A percentile compares a stretch with the other conserved stretches of the same genome.
Conservation (phyloP, 2,329 filamentous ascomycete species). For the Arthrobotrys megalospora region DNA sequence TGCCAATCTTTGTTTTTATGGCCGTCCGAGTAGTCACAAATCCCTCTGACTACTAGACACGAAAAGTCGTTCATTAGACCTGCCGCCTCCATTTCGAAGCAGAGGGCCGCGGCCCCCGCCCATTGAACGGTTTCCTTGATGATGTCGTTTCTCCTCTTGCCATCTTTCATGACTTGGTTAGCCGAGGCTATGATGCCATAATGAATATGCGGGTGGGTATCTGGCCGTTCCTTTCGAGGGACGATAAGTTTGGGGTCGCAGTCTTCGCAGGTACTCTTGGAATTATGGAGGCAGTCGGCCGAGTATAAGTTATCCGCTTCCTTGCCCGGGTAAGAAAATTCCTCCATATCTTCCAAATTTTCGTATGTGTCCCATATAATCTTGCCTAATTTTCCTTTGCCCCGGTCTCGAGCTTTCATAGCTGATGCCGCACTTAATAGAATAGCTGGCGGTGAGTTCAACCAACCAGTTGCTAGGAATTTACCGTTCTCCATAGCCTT, state of each 20-base stretch:
- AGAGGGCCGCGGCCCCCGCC: constrained; percentile 16
- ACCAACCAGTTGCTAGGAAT: not conserved
- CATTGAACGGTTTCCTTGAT: not conserved
- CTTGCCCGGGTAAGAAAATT: not conserved
- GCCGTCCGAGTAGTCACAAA: constrained; percentile 33
- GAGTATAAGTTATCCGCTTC: not conserved
- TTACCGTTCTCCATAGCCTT: constrained; percentile 12
- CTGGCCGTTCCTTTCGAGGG: not conserved
- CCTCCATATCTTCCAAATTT: not conserved
- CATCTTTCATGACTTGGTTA: constrained; percentile 34
- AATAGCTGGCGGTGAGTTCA: constrained; percentile 3
- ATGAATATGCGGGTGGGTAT: constrained; percentile 18
- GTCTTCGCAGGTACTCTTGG: not conserved
- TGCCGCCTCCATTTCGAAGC: constrained; percentile 45
- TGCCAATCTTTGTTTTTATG: constrained; percentile 30
- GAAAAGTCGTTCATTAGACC: constrained; percentile 4
- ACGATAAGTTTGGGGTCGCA: not conserved
- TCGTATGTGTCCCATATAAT: not conserved
- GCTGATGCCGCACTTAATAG: not conserved
- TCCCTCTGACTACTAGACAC: constrained; percentile 17
- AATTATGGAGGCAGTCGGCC: not conserved
- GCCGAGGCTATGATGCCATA: constrained; percentile 28
- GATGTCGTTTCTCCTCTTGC: constrained; percentile 27
- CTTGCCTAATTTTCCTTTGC: not conserved
- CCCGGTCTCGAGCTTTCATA: not conserved